Evolutionary conservation across 495 filamentous ascomycete species (phyloP).

Genomic region (Daldinia concentrica): DNA sequence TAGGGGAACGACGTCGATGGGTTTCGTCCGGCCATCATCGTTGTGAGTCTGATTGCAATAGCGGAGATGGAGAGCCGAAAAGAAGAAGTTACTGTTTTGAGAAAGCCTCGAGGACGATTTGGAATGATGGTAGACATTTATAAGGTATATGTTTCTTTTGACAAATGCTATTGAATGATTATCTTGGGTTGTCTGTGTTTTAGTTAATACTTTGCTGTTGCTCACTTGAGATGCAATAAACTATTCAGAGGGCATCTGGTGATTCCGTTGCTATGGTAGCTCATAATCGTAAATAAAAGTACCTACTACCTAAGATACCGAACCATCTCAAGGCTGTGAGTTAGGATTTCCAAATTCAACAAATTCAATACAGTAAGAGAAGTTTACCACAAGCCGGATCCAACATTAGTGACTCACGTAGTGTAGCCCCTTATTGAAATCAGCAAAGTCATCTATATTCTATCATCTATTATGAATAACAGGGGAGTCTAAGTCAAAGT

Average conservation of each 20-base stretch:
- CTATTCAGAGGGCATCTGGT: background rate
- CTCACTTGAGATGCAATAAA: background rate
- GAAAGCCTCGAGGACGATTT: background rate
- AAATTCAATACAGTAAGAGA: background rate
- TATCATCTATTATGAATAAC: constrained; percentile 9
- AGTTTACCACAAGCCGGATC: background rate
- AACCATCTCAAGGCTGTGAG: too few relatives aligned
- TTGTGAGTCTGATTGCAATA: background rate
- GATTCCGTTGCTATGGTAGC: background rate
- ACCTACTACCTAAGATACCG: too few relatives aligned
- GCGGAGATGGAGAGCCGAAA: background rate
- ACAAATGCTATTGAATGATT: background rate
- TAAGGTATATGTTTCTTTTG: background rate
- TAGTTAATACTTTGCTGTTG: background rate
- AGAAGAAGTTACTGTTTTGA: background rate
- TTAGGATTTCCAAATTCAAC: too few relatives aligned
- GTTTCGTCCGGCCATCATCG: background rate
- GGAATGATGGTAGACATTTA: background rate
- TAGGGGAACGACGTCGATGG: background rate
- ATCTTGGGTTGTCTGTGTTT: background rate
- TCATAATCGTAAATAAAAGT: background rate
- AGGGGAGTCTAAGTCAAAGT: background rate
- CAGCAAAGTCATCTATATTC: background rate
- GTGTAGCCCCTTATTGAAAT: background rate
- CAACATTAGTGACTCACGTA: background rate